Conservation (phyloP, 1,284 basidiomycete genomes). For the Tremellales sp. region DNA sequence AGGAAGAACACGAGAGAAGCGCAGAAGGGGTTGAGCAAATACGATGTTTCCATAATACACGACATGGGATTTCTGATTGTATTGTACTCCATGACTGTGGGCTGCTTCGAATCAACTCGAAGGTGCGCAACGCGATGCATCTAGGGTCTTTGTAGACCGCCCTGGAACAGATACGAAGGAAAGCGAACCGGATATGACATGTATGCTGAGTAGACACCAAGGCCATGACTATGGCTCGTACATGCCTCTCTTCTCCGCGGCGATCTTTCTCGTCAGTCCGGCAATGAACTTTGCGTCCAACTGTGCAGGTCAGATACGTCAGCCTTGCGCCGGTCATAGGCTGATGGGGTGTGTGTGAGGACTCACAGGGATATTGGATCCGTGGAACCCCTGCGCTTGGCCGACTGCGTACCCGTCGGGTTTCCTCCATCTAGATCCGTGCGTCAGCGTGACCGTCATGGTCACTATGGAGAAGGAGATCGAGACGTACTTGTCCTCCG, state of each 20-base stretch:
- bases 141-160: too few species aligned
- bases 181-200: too few species aligned
- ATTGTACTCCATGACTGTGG: too few species aligned
- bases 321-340: background rate
- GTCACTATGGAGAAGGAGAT: background rate
- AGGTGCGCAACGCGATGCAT: too few species aligned
- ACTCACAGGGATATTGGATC: constrained; percentile 16
- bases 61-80: too few species aligned
- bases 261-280: constrained; percentile 11
- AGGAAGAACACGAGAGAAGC: too few species aligned
- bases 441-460: background rate
- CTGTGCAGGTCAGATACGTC: background rate
- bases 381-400: constrained; percentile 16
- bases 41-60: too few species aligned
- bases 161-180: too few species aligned
- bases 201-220: constrained; percentile 1
- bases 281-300: constrained; percentile 13
- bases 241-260: constrained; percentile 14
- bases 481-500: constrained; percentile 13
- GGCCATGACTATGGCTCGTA: constrained; percentile 9
- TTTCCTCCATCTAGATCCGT: constrained; percentile 13
- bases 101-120: too few species aligned
- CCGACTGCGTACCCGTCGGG: constrained; percentile 15
- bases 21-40: too few species aligned
- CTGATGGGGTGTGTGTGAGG: background rate